Conservation (phyloP, 2,329 filamentous ascomycete genomes). For the Calonectria fujianensis region DNA sequence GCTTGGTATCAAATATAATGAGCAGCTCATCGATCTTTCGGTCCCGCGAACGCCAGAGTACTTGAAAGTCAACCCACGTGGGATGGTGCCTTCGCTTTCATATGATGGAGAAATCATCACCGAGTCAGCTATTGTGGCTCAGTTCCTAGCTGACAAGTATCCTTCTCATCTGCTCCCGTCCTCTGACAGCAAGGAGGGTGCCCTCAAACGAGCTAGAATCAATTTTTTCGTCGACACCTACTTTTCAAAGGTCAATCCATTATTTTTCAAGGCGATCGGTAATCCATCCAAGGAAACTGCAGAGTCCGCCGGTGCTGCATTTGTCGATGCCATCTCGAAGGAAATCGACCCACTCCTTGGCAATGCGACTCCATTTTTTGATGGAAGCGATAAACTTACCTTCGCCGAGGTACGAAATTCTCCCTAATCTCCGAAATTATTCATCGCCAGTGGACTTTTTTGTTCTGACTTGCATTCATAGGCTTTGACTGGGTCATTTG, state of each 20-base stretch:
- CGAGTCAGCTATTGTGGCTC: conserved; percentile 9
- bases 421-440: no score
- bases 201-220: conserved; percentile 3
- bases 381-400: neutral
- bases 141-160: conserved; percentile 10
- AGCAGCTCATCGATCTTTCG: neutral
- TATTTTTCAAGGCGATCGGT: neutral
- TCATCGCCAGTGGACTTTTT: neutral
- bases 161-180: neutral
- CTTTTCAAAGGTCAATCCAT: neutral
- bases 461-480: neutral
- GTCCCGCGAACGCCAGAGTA: neutral
- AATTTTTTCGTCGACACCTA: conserved; percentile 7
- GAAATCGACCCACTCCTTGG: conserved; percentile 3
- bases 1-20: conserved; percentile 2
- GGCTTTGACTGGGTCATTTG: conserved; percentile 9
- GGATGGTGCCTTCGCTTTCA: neutral
- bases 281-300: neutral
- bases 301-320: neutral
- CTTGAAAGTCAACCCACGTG: conserved; percentile 5
- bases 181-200: neutral
- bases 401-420: neutral
- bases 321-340: neutral
- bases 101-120: conserved; percentile 16
- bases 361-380: conserved; percentile 6